These are phyloP conservation scores for Lentinula detonsa DNA, from an alignment of 768 basidiomycete genomes.

Conservation along the genomic window DNA sequence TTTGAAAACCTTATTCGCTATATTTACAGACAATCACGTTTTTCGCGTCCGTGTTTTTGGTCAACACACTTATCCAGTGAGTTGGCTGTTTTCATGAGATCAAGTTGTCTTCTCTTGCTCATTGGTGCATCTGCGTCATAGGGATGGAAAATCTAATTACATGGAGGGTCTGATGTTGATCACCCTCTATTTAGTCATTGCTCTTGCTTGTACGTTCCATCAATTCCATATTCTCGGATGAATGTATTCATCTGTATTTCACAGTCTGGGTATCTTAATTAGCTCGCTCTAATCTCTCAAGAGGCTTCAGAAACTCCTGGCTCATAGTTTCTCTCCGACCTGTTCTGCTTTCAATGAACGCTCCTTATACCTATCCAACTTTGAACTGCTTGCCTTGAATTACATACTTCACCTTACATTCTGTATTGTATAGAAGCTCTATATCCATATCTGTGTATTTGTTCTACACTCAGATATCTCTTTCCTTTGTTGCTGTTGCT, in stretches of 20 bases:
- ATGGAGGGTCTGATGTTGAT: conserved; percentile 86
- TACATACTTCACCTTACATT: too few relatives aligned
- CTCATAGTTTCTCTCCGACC: too few relatives aligned
- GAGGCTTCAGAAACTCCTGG: too few relatives aligned
- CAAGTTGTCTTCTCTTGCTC: background rate
- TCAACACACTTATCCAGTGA: conserved; percentile 75
- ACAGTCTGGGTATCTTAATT: background rate
- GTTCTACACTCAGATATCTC: too few relatives aligned
- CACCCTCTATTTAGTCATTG: conserved; percentile 75
- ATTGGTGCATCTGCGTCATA: conserved; percentile 13
- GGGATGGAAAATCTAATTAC: conserved; percentile 85
- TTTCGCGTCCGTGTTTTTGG: conserved; percentile 84
- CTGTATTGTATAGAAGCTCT: too few relatives aligned
- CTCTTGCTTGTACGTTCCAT: conserved; percentile 61
- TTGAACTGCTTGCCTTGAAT: too few relatives aligned
- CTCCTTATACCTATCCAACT: too few relatives aligned
- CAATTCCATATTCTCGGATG: background rate
- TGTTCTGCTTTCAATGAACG: background rate
- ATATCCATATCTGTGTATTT: too few relatives aligned
- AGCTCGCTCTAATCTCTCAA: background rate
- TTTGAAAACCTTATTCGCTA: background rate
- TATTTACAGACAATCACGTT: conserved; percentile 62
- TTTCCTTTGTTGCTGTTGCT: too few relatives aligned
- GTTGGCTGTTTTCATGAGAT: conserved; percentile 17
- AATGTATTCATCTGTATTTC: background rate